A percentile compares a stretch with the other conserved stretches of the same genome.
phyloP scores from a whole-genome alignment of 2,329 filamentous ascomycete species.

The Cercospora janseana region DNA sequence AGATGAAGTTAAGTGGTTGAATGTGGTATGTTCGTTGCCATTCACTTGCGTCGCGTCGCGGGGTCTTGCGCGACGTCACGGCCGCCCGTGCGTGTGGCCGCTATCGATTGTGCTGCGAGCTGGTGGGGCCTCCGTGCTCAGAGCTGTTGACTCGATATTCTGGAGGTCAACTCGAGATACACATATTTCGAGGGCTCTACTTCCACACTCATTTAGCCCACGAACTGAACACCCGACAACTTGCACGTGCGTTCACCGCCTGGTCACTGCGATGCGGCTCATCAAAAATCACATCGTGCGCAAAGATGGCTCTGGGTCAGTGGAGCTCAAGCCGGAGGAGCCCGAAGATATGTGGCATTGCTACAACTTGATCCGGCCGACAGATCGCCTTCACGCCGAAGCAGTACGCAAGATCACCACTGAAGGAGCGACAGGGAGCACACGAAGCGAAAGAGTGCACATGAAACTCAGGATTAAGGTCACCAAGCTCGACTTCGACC shows the following conservation, averaged over 20 bases:
- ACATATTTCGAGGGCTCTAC: neutral
- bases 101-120: neutral
- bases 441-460: slow-evolving; percentile 60
- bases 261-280: slow-evolving; percentile 57
- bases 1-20: neutral
- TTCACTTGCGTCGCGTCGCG: no score
- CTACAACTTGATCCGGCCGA: slow-evolving; percentile 68
- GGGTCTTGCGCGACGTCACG: neutral
- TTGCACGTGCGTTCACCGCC: neutral
- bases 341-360: slow-evolving; percentile 79
- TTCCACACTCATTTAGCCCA: neutral
- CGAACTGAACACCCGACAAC: neutral
- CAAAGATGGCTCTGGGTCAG: slow-evolving; percentile 62
- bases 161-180: no score
- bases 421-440: slow-evolving; percentile 60
- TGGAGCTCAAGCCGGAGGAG: slow-evolving; percentile 68
- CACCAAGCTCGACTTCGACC: slow-evolving; percentile 66
- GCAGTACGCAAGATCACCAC: slow-evolving; percentile 66
- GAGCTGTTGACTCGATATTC: slow-evolving; percentile 2
- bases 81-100: neutral
- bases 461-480: slow-evolving; percentile 64
- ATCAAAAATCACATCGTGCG: slow-evolving; percentile 64
- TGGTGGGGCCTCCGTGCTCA: no score
- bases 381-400: slow-evolving; percentile 63
- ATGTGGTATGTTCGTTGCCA: neutral